Conservation (phyloP, 1,139 yeast genomes). For the Kodamaea fungicola region DNA sequence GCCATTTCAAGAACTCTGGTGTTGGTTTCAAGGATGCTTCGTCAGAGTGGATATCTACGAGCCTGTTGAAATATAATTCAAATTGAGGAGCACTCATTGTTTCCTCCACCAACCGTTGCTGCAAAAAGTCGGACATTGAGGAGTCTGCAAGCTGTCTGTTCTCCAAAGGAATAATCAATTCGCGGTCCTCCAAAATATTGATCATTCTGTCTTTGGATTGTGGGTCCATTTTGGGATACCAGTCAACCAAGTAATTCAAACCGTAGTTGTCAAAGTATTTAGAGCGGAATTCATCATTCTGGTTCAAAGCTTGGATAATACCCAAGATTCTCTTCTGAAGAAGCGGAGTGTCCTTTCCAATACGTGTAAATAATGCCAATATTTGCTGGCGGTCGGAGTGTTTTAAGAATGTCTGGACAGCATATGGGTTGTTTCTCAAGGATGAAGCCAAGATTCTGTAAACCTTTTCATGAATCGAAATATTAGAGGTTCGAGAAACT, state of each 20-base stretch:
- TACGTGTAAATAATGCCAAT: constrained; percentile 11
- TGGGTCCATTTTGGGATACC: constrained; percentile 26
- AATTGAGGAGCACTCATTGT: constrained; percentile 35
- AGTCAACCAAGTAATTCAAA: constrained; percentile 22
- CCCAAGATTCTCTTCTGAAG: constrained; percentile 49
- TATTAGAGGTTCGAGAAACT: constrained; percentile 10
- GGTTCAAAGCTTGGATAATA: constrained; percentile 41
- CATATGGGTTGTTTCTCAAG: constrained; percentile 71
- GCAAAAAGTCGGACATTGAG: constrained; percentile 30
- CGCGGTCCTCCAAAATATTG: constrained; percentile 40
- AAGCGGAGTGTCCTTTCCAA: constrained; percentile 20
- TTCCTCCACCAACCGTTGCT: constrained; percentile 21
- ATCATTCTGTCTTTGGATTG: constrained; percentile 32
- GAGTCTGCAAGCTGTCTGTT: constrained; percentile 16
- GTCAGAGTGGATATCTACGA: constrained; percentile 34
- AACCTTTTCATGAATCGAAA: constrained; percentile 37
- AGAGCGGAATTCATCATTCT: constrained; percentile 24
- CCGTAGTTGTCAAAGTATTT: constrained; percentile 26
- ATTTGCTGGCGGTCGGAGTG: constrained; percentile 11
- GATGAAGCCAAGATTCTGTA: constrained; percentile 54
- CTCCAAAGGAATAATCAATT: constrained; percentile 16
- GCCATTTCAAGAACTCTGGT: constrained; percentile 55
- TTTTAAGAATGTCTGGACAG: constrained; percentile 35
- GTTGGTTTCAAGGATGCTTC: constrained; percentile 24
- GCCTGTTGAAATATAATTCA: constrained; percentile 39